Evolutionary conservation across 2,329 filamentous ascomycete species (phyloP).

Genomic region (Rutstroemia sp.): DNA sequence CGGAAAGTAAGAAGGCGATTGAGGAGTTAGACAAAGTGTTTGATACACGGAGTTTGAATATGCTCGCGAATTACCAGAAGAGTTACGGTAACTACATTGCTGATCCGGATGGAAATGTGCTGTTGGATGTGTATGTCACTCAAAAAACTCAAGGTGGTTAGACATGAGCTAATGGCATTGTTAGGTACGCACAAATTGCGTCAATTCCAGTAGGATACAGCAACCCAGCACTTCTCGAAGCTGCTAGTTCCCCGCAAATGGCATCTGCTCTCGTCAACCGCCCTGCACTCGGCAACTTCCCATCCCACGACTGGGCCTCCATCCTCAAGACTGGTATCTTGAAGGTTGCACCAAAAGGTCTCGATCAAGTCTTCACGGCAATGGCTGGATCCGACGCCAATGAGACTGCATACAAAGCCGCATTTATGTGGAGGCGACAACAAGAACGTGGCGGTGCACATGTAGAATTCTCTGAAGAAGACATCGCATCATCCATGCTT

Average conservation of each 20-base stretch:
- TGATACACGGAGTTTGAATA: conserved; percentile 44
- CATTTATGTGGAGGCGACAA: conserved; percentile 74
- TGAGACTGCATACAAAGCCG: conserved; percentile 79
- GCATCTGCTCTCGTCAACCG: conserved; percentile 67
- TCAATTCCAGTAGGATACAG: conserved; percentile 81
- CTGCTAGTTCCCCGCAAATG: conserved; percentile 65
- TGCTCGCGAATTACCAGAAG: conserved; percentile 45
- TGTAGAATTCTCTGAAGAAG: conserved; percentile 63
- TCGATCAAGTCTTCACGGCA: conserved; percentile 75
- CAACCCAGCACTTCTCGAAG: conserved; percentile 60
- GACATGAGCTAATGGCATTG: conserved; percentile 11
- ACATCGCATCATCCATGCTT: conserved; percentile 59
- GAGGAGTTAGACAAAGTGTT: conserved; percentile 40
- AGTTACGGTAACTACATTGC: conserved; percentile 46
- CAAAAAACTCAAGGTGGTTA: not conserved
- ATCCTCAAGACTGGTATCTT: conserved; percentile 66
- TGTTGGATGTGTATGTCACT: conserved; percentile 39
- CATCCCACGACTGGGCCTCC: conserved; percentile 65
- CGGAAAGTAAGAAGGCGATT: conserved; percentile 32
- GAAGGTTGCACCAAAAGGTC: conserved; percentile 63
- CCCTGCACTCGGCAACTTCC: conserved; percentile 75
- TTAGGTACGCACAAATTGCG: conserved; percentile 70
- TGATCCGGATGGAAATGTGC: conserved; percentile 43
- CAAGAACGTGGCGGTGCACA: conserved; percentile 57
- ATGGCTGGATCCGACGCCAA: conserved; percentile 77